Conservation (phyloP, 2,329 filamentous ascomycete species). For the Daldinia sp. region DNA sequence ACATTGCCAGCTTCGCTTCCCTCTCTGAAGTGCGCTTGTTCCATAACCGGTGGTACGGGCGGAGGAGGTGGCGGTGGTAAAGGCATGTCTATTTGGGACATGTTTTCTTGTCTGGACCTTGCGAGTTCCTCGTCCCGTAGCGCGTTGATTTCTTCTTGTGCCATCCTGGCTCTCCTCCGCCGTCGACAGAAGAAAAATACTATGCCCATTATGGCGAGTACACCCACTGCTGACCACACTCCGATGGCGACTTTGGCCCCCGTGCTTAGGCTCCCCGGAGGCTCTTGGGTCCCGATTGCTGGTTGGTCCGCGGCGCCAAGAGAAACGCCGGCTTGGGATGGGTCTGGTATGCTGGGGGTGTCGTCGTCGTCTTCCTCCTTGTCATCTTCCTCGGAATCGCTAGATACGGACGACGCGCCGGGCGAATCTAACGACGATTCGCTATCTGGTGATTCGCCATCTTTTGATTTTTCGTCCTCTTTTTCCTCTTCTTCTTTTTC, state of each 20-base stretch:
- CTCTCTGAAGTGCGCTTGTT: conserved; percentile 24
- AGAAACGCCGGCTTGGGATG: conserved; percentile 19
- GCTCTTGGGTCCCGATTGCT: conserved; percentile 19
- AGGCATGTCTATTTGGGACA: conserved; percentile 26
- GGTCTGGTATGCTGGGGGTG: background rate
- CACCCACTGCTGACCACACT: conserved; percentile 36
- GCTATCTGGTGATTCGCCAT: conserved; percentile 14
- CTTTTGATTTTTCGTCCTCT: conserved; percentile 11
- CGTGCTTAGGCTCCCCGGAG: conserved; percentile 21
- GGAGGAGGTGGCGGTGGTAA: conserved; percentile 7
- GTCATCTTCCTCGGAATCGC: background rate
- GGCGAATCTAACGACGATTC: conserved; percentile 19
- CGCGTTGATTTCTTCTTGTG: conserved; percentile 18
- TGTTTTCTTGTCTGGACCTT: conserved; percentile 8
- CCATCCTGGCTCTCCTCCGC: conserved; percentile 16
- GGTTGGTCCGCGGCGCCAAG: conserved; percentile 17
- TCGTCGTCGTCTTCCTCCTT: background rate
- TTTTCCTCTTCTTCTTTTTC: conserved; percentile 13
- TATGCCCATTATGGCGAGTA: conserved; percentile 21
- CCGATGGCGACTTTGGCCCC: conserved; percentile 38
- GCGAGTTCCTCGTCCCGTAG: conserved; percentile 32
- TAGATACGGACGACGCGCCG: conserved; percentile 15
- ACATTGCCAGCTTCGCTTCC: background rate
- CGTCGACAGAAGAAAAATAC: conserved; percentile 32
- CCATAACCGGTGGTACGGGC: conserved; percentile 12